A percentile compares a stretch with the other conserved stretches of the same genome.
Conservation (phyloP, 257 asterid genomes). For the Ajuga chamaepitys region DNA sequence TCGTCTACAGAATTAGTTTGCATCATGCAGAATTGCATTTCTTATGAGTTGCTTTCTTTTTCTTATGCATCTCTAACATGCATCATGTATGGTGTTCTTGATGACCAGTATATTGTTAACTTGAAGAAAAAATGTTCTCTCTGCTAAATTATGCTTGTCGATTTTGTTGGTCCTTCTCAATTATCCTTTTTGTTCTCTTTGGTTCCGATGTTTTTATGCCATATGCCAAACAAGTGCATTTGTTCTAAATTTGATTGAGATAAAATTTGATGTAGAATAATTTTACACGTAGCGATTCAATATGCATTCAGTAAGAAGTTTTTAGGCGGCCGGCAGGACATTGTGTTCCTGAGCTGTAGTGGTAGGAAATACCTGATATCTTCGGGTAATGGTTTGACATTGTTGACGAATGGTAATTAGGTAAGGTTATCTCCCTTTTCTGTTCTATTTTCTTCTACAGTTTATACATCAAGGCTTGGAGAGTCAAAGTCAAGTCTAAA, state of each 20-base stretch:
- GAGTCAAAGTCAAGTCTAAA: neutral
- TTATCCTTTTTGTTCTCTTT: neutral
- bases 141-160: neutral
- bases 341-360: neutral
- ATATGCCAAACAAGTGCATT: neutral
- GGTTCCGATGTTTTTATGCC: neutral
- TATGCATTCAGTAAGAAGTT: too few species aligned
- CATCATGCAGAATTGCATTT: neutral
- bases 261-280: too few species aligned
- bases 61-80: neutral
- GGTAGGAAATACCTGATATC: neutral
- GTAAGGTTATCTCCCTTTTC: neutral
- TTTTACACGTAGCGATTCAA: too few species aligned
- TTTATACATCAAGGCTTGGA: too few species aligned
- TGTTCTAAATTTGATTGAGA: too few species aligned
- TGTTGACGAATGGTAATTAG: neutral
- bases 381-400: neutral
- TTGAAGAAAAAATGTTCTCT: neutral
- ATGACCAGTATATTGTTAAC: neutral
- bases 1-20: slow-evolving; percentile 11
- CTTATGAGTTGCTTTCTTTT: neutral
- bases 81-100: neutral
- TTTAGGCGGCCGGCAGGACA: too few species aligned
- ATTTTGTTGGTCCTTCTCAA: neutral
- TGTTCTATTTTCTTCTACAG: too few species aligned